These are phyloP conservation scores for Boletus vermiculosoides DNA, from an alignment of 768 basidiomycete species.

Conservation along the genomic window DNA sequence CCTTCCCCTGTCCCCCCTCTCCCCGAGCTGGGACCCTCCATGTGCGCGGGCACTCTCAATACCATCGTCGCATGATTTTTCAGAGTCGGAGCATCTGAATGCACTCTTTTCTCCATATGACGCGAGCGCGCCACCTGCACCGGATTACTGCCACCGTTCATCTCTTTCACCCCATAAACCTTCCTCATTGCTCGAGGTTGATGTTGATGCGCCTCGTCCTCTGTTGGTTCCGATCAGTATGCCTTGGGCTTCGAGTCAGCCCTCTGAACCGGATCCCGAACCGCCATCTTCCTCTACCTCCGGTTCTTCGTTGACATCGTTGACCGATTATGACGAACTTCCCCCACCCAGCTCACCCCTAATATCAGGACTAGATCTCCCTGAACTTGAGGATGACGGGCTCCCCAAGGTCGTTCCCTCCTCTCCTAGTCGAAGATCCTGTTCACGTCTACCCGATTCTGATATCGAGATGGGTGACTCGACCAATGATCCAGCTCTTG, in stretches of 20 bases:
- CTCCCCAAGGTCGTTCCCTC: slow-evolving; percentile 20
- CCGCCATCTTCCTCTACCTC: slow-evolving; percentile 9
- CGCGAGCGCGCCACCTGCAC: slow-evolving; percentile 11
- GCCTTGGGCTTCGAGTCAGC: slow-evolving; percentile 19
- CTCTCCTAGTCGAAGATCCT: slow-evolving; percentile 32
- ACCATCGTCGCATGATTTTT: slow-evolving; percentile 16
- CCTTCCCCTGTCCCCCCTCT: slow-evolving; percentile 35
- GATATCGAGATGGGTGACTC: slow-evolving; percentile 26
- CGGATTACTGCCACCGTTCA: slow-evolving; percentile 14
- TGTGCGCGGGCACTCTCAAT: slow-evolving; percentile 13
- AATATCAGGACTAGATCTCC: slow-evolving; percentile 31
- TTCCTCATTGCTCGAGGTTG: slow-evolving; percentile 28
- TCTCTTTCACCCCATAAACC: slow-evolving; percentile 14
- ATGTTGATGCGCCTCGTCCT: slow-evolving; percentile 16
- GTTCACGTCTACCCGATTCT: slow-evolving; percentile 29
- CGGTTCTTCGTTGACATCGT: slow-evolving; percentile 20
- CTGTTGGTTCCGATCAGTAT: slow-evolving; percentile 24
- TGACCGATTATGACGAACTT: slow-evolving; percentile 24
- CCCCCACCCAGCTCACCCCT: slow-evolving; percentile 31
- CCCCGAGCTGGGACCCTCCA: slow-evolving; percentile 33
- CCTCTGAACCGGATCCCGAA: slow-evolving; percentile 17
- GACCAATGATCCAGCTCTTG: slow-evolving; percentile 14
- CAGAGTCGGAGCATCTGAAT: slow-evolving; percentile 16
- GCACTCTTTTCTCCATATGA: slow-evolving; percentile 19
- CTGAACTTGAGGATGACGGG: slow-evolving; percentile 32